Evolutionary conservation across 1,139 yeast genomes (phyloP).

Genomic region (Suhomyces ambrosiae): DNA sequence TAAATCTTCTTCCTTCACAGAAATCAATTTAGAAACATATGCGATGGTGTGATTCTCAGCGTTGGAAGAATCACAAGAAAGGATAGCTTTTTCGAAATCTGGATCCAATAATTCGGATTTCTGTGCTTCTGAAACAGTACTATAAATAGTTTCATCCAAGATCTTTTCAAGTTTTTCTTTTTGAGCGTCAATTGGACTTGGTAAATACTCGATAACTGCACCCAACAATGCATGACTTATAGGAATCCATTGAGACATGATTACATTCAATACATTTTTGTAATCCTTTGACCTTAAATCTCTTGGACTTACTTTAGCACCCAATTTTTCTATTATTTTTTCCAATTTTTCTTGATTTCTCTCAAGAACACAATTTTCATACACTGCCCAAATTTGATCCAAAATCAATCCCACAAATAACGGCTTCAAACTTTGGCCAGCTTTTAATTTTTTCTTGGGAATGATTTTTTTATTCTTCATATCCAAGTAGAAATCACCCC

Average conservation of each 20-base stretch:
- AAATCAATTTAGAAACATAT: conserved; percentile 85
- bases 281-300: conserved; percentile 82
- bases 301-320: conserved; percentile 68
- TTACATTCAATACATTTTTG: conserved; percentile 59
- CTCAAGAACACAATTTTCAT: conserved; percentile 66
- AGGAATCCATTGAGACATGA: conserved; percentile 95
- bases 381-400: conserved; percentile 92
- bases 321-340: conserved; percentile 72
- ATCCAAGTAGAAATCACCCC: conserved; percentile 94
- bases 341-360: conserved; percentile 72
- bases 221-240: conserved; percentile 82
- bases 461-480: conserved; percentile 85
- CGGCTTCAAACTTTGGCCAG: conserved; percentile 63
- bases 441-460: conserved; percentile 55
- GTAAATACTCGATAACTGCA: conserved; percentile 81
- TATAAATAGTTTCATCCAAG: conserved; percentile 47
- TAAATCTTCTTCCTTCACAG: conserved; percentile 78
- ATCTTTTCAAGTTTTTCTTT: conserved; percentile 67
- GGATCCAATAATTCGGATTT: conserved; percentile 44
- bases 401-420: conserved; percentile 84
- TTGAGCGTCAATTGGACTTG: conserved; percentile 83
- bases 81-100: conserved; percentile 56
- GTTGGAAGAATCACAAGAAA: conserved; percentile 55
- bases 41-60: conserved; percentile 67
- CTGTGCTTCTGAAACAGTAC: conserved; percentile 30